These are phyloP conservation scores for Cronartium quercuum DNA, from an alignment of 1,284 basidiomycete genomes.

Conservation along the genomic window DNA sequence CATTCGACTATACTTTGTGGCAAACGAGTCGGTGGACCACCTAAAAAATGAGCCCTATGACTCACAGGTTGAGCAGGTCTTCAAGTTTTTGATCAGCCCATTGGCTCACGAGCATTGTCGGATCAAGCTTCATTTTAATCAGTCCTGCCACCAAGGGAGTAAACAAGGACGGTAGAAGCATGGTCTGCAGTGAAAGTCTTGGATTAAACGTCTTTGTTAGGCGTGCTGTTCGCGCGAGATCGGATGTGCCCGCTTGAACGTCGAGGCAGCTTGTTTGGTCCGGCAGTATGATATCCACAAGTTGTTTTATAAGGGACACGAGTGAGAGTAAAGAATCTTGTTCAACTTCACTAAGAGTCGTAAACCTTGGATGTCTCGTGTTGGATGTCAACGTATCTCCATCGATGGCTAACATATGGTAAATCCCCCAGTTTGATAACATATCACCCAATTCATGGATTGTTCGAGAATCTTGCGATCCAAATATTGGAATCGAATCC, in stretches of 20 bases:
- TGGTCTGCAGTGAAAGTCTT: neutral
- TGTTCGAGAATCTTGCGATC: neutral
- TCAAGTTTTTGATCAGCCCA: constrained; percentile 12
- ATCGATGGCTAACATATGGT: neutral
- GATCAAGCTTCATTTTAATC: neutral
- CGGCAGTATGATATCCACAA: neutral
- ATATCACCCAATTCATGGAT: constrained; percentile 2
- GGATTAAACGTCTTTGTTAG: neutral
- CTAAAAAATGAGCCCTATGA: neutral
- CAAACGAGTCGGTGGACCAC: neutral
- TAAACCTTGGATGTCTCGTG: neutral
- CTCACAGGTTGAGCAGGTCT: neutral
- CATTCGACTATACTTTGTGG: neutral
- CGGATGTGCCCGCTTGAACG: neutral
- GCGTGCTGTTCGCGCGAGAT: neutral
- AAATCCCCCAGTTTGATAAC: neutral
- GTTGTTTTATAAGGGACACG: neutral
- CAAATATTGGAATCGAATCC: neutral
- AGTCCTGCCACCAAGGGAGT: constrained; percentile 8
- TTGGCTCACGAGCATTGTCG: neutral
- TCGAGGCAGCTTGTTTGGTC: neutral
- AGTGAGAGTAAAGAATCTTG: neutral
- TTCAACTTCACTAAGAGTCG: neutral
- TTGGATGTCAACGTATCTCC: neutral
- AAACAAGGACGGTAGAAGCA: neutral